Conservation (phyloP, 1,139 yeast genomes). For the Suhomyces ambrosiae region DNA sequence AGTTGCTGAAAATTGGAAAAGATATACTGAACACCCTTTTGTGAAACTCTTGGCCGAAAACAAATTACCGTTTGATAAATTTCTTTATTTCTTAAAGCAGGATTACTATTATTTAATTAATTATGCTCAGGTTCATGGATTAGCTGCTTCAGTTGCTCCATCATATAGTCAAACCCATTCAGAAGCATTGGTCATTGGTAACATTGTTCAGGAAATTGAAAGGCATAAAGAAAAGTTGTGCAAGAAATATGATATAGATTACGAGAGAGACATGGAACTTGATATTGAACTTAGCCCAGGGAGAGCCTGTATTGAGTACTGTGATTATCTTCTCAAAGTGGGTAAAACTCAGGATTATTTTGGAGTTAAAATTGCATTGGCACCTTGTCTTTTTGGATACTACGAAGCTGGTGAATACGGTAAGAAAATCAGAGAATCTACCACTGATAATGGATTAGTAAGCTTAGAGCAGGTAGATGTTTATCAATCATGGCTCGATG, state of each 20-base stretch:
- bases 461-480: constrained; percentile 23
- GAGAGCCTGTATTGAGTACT: constrained; percentile 59
- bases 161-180: constrained; percentile 52
- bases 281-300: constrained; percentile 50
- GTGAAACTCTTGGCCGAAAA: constrained; percentile 55
- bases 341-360: constrained; percentile 60
- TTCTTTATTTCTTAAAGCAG: constrained; percentile 64
- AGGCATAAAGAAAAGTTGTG: constrained; percentile 56
- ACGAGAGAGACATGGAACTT: constrained; percentile 43
- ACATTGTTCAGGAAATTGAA: constrained; percentile 57
- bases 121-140: constrained; percentile 68
- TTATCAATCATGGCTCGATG: constrained; percentile 62
- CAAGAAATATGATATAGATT: constrained; percentile 46
- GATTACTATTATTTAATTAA: constrained; percentile 71
- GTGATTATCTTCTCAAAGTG: constrained; percentile 57
- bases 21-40: constrained; percentile 65
- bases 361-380: constrained; percentile 65
- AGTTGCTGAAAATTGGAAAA: constrained; percentile 57
- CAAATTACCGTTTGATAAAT: constrained; percentile 50
- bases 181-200: constrained; percentile 53
- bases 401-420: constrained; percentile 51
- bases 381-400: constrained; percentile 81
- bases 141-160: constrained; percentile 67
- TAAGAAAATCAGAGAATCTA: constrained; percentile 7
- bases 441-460: constrained; percentile 12